Evolutionary conservation across 768 basidiomycete species (phyloP).

Genomic region (Pulveroboletus sp.): DNA sequence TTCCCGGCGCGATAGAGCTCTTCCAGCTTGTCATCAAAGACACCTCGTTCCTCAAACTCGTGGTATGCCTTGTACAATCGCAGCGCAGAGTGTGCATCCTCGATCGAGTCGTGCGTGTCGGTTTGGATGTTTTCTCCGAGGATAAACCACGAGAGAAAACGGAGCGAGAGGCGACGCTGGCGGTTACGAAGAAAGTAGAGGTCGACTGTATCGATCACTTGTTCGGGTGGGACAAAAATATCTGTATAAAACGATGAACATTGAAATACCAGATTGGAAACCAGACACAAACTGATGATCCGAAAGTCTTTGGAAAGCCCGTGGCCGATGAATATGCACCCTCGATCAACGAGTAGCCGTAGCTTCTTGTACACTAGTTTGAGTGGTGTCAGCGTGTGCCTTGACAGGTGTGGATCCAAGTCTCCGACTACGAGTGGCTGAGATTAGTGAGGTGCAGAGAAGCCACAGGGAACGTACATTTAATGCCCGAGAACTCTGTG

Average conservation of each 20-base stretch:
- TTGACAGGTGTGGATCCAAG: slow-evolving; percentile 79
- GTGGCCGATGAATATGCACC: slow-evolving; percentile 96
- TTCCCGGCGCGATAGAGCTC: slow-evolving; percentile 77
- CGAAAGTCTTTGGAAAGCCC: slow-evolving; percentile 97
- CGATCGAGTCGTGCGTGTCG: slow-evolving; percentile 97
- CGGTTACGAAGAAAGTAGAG: slow-evolving; percentile 84
- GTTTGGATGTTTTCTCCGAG: slow-evolving; percentile 89
- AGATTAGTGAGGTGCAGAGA: background rate
- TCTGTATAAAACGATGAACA: slow-evolving; percentile 46
- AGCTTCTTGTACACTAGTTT: slow-evolving; percentile 99
- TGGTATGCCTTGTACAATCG: slow-evolving; percentile 81
- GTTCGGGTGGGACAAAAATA: slow-evolving; percentile 91
- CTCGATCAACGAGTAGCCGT: slow-evolving; percentile 85
- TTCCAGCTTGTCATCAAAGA: slow-evolving; percentile 87
- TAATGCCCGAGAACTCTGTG: slow-evolving; percentile 95
- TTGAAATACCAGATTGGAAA: background rate
- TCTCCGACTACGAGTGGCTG: slow-evolving; percentile 68
- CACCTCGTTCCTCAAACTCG: slow-evolving; percentile 67
- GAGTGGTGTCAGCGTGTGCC: slow-evolving; percentile 87
- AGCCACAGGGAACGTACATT: slow-evolving; percentile 53
- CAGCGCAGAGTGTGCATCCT: slow-evolving; percentile 87
- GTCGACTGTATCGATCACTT: slow-evolving; percentile 97
- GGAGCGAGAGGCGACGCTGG: slow-evolving; percentile 84
- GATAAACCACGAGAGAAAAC: slow-evolving; percentile 95
- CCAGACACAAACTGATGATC: slow-evolving; percentile 79